Conservation (phyloP, 371 early-diverging fungal species). For the Rhizopus sp. region DNA sequence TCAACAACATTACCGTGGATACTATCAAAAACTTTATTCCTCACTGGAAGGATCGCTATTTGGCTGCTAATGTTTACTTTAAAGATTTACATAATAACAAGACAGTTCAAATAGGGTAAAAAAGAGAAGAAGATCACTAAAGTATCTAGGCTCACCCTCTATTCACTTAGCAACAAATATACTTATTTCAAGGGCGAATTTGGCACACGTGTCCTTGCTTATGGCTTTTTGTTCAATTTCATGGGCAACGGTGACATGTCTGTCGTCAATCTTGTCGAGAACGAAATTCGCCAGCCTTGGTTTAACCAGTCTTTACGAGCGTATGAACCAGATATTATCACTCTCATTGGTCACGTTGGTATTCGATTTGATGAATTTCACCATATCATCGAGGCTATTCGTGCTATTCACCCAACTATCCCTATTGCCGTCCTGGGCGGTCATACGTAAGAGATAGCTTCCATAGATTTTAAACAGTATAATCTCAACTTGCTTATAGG, state of each 20-base stretch:
- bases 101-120: slow-evolving; percentile 53
- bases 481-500: slow-evolving; percentile 2
- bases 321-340: slow-evolving; percentile 53
- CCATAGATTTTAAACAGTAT: neutral
- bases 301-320: slow-evolving; percentile 54
- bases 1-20: slow-evolving; percentile 34
- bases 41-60: slow-evolving; percentile 55
- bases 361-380: slow-evolving; percentile 52
- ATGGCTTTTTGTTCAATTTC: slow-evolving; percentile 62
- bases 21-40: slow-evolving; percentile 45
- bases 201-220: slow-evolving; percentile 59
- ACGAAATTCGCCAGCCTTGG: slow-evolving; percentile 57
- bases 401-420: slow-evolving; percentile 47
- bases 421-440: slow-evolving; percentile 66
- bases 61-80: slow-evolving; percentile 57
- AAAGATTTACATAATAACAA: slow-evolving; percentile 46
- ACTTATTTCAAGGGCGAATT: slow-evolving; percentile 56
- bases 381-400: slow-evolving; percentile 51
- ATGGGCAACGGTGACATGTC: slow-evolving; percentile 41
- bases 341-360: slow-evolving; percentile 57
- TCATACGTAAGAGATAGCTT: slow-evolving; percentile 32
- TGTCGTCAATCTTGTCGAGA: slow-evolving; percentile 42
- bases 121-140: neutral
- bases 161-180: slow-evolving; percentile 35
- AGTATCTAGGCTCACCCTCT: neutral